Percentiles rank a stretch among this genome's conserved stretches.
Evolutionary conservation across 148 eudicot genomes (phyloP).

Genomic region (Pharnaceum exiguum): DNA sequence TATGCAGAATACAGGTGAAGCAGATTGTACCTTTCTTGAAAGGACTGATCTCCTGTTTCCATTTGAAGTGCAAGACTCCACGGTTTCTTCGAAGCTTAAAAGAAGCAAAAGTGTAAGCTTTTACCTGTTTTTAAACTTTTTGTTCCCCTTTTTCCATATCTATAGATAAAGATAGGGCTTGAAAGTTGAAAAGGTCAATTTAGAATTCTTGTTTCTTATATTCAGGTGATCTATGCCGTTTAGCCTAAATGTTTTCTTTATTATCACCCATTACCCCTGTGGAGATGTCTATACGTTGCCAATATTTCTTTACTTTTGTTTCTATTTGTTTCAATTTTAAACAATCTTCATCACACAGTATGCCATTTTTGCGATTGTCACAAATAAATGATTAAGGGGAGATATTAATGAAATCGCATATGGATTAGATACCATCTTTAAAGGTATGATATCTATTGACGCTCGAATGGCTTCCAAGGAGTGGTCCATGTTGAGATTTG

Average conservation of each 20-base stretch:
- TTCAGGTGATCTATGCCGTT: neutral
- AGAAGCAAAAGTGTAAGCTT: constrained; percentile 81
- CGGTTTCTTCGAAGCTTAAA: constrained; percentile 69
- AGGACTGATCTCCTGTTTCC: constrained; percentile 81
- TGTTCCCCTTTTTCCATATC: neutral
- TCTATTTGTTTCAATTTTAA: too few species aligned
- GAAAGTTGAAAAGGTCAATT: neutral
- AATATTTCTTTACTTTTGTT: too few species aligned
- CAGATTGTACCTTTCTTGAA: constrained; percentile 77
- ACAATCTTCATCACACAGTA: too few species aligned
- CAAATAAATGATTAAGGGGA: too few species aligned
- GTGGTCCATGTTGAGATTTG: too few species aligned
- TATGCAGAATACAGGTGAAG: constrained; percentile 68
- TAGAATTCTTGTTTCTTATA: neutral
- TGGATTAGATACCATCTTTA: too few species aligned
- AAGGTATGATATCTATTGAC: too few species aligned
- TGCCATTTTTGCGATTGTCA: too few species aligned
- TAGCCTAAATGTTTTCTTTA: neutral
- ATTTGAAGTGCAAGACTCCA: constrained; percentile 78
- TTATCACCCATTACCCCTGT: neutral
- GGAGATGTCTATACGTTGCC: neutral
- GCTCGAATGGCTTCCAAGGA: too few species aligned
- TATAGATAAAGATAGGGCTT: too few species aligned
- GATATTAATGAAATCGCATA: too few species aligned
- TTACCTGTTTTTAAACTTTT: neutral